These are phyloP conservation scores for Ceratocystis lukuohia DNA, from an alignment of 2,329 filamentous ascomycete genomes.

Conservation along the genomic window DNA sequence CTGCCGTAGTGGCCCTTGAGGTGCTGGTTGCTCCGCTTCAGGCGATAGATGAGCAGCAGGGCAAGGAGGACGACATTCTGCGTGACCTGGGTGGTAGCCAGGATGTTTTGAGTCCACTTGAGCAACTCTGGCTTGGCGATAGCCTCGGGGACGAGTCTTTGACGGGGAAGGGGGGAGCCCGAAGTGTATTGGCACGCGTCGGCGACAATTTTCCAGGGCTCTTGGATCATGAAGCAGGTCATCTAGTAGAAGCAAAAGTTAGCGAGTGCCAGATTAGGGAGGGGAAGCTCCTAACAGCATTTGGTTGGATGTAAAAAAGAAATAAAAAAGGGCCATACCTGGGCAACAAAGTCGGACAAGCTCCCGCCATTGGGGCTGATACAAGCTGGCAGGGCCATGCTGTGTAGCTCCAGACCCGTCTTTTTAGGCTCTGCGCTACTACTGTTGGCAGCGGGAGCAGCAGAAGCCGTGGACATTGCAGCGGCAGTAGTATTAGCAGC, in stretches of 20 bases:
- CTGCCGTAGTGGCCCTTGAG: constrained; percentile 88
- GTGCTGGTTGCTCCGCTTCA: constrained; percentile 79
- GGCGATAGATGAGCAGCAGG: constrained; percentile 78
- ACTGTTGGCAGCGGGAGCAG: not conserved
- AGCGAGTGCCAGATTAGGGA: not conserved
- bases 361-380: constrained; percentile 65
- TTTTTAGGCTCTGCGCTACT: constrained; percentile 15
- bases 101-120: constrained; percentile 84
- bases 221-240: constrained; percentile 96
- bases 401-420: constrained; percentile 39
- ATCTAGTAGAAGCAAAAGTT: constrained; percentile 41
- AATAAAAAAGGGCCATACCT: constrained; percentile 39
- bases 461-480: not conserved
- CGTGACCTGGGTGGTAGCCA: constrained; percentile 89
- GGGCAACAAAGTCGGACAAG: constrained; percentile 68
- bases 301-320: not conserved
- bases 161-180: constrained; percentile 25
- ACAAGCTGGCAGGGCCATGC: constrained; percentile 58
- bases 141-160: constrained; percentile 55
- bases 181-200: constrained; percentile 50
- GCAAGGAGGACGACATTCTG: constrained; percentile 89
- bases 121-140: constrained; percentile 36
- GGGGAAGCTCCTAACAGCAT: not conserved
- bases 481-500: not conserved
- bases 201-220: constrained; percentile 66